Base-by-base conservation (phyloP, 345 rosid species). In the thale cress (Arabidopsis thaliana) region DNA sequence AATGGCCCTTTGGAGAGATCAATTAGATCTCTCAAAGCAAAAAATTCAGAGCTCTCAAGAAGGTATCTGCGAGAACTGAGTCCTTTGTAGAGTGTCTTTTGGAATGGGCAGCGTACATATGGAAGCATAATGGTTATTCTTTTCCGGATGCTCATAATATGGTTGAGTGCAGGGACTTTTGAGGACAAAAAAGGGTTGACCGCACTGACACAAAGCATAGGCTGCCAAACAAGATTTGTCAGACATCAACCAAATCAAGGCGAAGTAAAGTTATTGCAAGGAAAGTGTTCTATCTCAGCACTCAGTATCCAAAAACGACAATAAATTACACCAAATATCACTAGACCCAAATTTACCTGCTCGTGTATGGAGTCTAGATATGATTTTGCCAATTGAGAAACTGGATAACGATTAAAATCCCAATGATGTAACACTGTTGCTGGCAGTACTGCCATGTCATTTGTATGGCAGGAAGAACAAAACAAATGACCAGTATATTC, bases 1-100 rank as follows among this genome's bases (percentile, higher is more conserved):
- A 93, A 95, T 62, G 97, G 89, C 67, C 99, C 98, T 84, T 87
- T 95, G 23, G 99, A 95, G 69, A 95, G 97, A 89, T 96, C 98
- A 55, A 90, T 83, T 52, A 96, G 94, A 78, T 95, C 98, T 80
- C 85, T 91, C 58, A 89, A 86, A 23, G 96, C 87, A 76, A 96
- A 93, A 82, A 96, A 96, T 59, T 93, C 97, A 63, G 86, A 87
- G 93, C 87, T 76, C 85, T 96, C 97, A 14, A 96, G 87, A 77
- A 96, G 91, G 85, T 96, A 89, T 86, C 91, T 89, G 79, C 98
- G 93, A 82, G 83, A 82, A 14, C 93, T 91, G 69, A 96, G 89
- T 70, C 94, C 99, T 77, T 69, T 86, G 80, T 88, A 83, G 78
- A 95, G 81, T 69, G 93, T 86, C 82, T 84, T 82, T 59, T 85